Base-by-base conservation (phyloP, 371 early-diverging fungal species). In the Nematocida sp. region DNA sequence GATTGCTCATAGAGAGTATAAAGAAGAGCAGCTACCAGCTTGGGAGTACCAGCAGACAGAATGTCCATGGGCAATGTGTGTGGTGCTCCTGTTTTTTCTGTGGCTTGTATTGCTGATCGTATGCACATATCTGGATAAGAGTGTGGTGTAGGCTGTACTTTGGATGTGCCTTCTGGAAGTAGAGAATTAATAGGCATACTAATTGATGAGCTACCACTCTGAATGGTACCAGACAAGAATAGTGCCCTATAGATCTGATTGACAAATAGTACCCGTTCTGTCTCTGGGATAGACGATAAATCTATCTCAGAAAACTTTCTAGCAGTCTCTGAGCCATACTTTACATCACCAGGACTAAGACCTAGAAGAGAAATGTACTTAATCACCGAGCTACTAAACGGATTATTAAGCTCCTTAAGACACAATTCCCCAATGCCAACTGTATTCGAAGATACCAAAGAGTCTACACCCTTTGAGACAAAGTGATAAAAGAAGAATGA, bases 401-500 rank as follows among this genome's bases (percentile, higher is more conserved):
- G 48, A 35, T 60, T 70, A 13, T 37, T 27, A 34, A 70, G 13
- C 43, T 70, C 74, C 7, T n/a, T 34, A 11, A 58, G 15, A 37
- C 54, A 55, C 27, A 49, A 7, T 0, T 25, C 1, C 15, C 55
- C 74, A 1, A 27, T 23, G 23, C 29, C 61, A 21, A 32, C 48
- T 41, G 9, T 55, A 17, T 61, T 45, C 11, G 5, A 25, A 37
- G 37, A n/a, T 7, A 61, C 19, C 9, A 47, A 4, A 7, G 19
- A 13, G 1, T 19, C 29, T 31, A 70, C 35, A 34, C 67, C 67
- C 32, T 31, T 45, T 9, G 15, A 31, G 11, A 70, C 55, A 46
- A 70, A 70, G 74, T 70, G 58, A 32, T 70, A 60, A 49, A 70
- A 70, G 55, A 66, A 70, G 45, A 35, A 70, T 13, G 25, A 41